Evolutionary conservation across 73 alveolate species (phyloP).

Genomic region (Paramecium sexaurelia): DNA sequence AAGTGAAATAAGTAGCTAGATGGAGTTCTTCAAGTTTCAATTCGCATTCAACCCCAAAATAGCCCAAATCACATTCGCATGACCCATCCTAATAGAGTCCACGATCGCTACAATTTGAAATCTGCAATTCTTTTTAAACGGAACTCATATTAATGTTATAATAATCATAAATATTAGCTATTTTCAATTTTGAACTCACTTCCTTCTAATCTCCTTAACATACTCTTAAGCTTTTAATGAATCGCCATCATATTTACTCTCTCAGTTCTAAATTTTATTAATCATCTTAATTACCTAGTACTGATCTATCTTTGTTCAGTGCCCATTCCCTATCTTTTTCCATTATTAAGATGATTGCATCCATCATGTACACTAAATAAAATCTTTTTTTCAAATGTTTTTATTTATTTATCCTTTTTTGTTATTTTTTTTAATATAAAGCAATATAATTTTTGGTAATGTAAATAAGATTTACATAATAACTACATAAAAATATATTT

Average conservation of each 20-base stretch:
- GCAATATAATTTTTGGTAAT: no score
- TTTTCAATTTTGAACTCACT: constrained; percentile 11
- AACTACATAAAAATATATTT: no score
- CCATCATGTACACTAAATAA: no score
- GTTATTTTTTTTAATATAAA: no score
- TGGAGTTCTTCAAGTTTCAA: neutral
- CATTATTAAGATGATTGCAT: neutral
- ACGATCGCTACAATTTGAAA: neutral
- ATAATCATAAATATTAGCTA: constrained; percentile 39
- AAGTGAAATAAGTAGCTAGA: neutral
- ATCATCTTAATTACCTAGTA: neutral
- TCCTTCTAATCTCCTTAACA: neutral
- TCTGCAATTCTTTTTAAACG: neutral
- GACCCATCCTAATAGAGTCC: constrained; percentile 33
- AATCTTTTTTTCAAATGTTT: no score
- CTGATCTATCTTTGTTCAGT: neutral
- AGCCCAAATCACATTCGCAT: constrained; percentile 49
- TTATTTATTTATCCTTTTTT: no score
- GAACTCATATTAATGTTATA: constrained; percentile 27
- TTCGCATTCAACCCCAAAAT: neutral
- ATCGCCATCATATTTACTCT: constrained; percentile 46
- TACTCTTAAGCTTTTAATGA: constrained; percentile 38
- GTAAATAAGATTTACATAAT: no score
- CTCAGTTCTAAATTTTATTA: constrained; percentile 3
- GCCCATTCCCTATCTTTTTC: constrained; percentile 48